Percentiles rank a stretch among this genome's conserved stretches.
phyloP scores from a whole-genome alignment of 2,329 filamentous ascomycete genomes.

The Ceratocystis cacaofunesta region DNA sequence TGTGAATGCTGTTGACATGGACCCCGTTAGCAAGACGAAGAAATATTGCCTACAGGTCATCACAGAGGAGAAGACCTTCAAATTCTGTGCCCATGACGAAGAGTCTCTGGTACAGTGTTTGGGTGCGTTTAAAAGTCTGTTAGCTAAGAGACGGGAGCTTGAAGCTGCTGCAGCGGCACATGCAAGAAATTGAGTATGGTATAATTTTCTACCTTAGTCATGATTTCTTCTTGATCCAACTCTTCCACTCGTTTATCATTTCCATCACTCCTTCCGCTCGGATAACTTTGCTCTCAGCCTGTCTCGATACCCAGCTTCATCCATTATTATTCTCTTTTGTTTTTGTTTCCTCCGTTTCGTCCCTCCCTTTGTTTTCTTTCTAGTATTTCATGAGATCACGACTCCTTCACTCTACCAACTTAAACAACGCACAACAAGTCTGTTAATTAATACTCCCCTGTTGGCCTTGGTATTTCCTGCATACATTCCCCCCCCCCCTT shows the following conservation, averaged over 20 bases:
- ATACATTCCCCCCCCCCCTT: background rate
- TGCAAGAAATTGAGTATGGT: background rate
- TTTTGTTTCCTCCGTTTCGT: background rate
- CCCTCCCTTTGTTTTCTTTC: slow-evolving; percentile 4
- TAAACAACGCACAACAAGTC: background rate
- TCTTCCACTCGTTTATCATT: background rate
- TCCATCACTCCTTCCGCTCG: background rate
- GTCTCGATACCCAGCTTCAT: background rate
- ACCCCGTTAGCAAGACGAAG: slow-evolving; percentile 74
- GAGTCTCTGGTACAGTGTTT: slow-evolving; percentile 71
- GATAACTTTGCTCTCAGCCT: background rate
- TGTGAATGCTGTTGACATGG: slow-evolving; percentile 83
- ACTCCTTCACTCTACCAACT: background rate
- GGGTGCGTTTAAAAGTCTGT: slow-evolving; percentile 76
- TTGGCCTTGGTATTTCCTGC: background rate
- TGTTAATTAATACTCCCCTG: background rate
- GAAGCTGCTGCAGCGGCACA: slow-evolving; percentile 24
- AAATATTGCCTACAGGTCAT: slow-evolving; percentile 82
- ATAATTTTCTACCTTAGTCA: no score
- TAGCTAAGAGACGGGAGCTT: slow-evolving; percentile 53
- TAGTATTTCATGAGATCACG: slow-evolving; percentile 1
- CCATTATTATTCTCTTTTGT: background rate
- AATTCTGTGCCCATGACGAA: slow-evolving; percentile 65
- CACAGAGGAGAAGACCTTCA: slow-evolving; percentile 73
- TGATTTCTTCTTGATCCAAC: slow-evolving; percentile 2